Conservation (phyloP, 2,329 filamentous ascomycete genomes). For the Monosporascus sp. region DNA sequence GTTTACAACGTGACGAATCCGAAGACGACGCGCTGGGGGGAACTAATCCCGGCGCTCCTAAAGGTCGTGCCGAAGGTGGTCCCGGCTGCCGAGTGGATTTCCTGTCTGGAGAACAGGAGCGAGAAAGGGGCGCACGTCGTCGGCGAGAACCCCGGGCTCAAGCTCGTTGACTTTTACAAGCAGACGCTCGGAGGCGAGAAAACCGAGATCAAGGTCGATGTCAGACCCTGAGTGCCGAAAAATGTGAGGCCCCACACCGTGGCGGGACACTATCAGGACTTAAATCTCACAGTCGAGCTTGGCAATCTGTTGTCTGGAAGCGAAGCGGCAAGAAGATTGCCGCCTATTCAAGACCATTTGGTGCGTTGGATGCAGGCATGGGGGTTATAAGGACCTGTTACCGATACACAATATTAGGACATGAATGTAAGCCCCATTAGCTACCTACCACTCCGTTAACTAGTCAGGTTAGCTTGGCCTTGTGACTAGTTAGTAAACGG, state of each 20-base stretch:
- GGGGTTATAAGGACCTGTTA: not conserved
- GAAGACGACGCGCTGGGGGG: conserved; percentile 2
- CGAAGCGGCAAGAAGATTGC: not conserved
- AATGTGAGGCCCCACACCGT: no score
- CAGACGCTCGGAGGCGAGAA: conserved; percentile 3
- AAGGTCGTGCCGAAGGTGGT: conserved; percentile 3
- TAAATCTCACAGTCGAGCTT: no score
- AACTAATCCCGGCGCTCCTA: conserved; percentile 7
- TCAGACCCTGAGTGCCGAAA: no score
- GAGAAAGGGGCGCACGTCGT: conserved; percentile 1
- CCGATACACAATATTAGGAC: no score
- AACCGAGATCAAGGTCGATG: not conserved
- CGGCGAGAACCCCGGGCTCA: conserved; percentile 9
- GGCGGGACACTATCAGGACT: no score
- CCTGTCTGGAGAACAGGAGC: conserved; percentile 4
- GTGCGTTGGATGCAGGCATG: not conserved
- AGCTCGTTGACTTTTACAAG: conserved; percentile 14
- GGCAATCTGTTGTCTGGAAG: not conserved
- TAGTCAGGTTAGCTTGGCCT: no score
- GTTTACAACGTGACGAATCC: conserved; percentile 14
- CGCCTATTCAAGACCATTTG: not conserved
- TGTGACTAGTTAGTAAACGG: no score
- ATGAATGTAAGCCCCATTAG: no score
- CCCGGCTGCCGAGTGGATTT: conserved; percentile 9
- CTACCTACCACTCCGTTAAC: no score